Evolutionary conservation across 2,329 filamentous ascomycete genomes (phyloP), one percentile per base, ranked within the genome.

Genomic region (Zymoseptoria crescenta): DNA sequence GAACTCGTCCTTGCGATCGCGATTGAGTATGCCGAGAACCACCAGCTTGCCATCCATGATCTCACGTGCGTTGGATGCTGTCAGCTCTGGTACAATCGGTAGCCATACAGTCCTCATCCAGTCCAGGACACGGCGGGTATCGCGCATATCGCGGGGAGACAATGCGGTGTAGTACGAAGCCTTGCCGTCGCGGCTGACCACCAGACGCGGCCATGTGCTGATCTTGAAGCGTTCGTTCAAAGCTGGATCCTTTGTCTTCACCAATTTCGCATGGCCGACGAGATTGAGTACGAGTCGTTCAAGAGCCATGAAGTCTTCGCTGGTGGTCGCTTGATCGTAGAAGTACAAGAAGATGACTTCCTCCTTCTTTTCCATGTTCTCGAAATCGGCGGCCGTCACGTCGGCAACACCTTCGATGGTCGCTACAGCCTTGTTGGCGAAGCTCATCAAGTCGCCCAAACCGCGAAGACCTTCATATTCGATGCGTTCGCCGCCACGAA

Each of bases 71-170:
- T 99, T 99, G 5, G 87, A 85, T 4, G 91, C 89, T 0, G 90
- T 96, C 57, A 99, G 80, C 73, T 99, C 94, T 0, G 94, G 93
- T 9, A 99, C 91, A 58, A 99, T 90, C 0, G 94, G 94, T 19
- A 96, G 81, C 94, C 95, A 99, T 16, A 96, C 91, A 2, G 87
- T 89, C 72, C 89, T 88, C 92, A 99, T 97, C 94, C 94, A 99
- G 58, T 82, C 82, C 19, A 96, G 79, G 9, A 99, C 83, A 65
- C 86, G 83, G 56, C 86, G 83, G 61, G 88, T 87, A 69, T 99
- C 89, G 59, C 94, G 87, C 89, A 97, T 97, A 67, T 96, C 91
- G 68, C 87, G 84, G 0, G 94, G 94, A 0, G 91, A 88, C 48
- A 96, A 81, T 7, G 88, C 89, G 28, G 86, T 88, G 74, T 95